Evolutionary conservation across 192 early-diverging fungal species (phyloP), one percentile per base, ranked within the genome.

Genomic region (Backusella liffmaniae): DNA sequence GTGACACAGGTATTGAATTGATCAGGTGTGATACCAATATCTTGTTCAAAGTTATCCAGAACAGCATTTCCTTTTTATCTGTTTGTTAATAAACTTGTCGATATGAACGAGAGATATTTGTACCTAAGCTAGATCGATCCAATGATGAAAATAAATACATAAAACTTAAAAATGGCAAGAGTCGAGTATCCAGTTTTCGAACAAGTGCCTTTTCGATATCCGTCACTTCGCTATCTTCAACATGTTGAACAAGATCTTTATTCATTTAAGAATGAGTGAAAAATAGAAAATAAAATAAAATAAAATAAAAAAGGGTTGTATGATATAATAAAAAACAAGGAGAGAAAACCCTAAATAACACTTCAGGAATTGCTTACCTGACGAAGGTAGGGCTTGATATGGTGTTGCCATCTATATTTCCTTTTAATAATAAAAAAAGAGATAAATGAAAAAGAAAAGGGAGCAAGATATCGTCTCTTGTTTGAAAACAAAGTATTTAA

Each of bases 61-160:
- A 80, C 79, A 59, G 79, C 79, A 65, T 80, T 80, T 35, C 79
- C 79, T 80, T 53, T 49, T n/a, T 18, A n/a, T 49, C 5, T 68
- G 3, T 18, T 10, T 34, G 32, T 18, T 16, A 66, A 32, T 12
- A 66, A 16, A 10, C 5, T 39, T 0, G 16, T 68, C 9, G 10
- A n/a, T 53, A 49, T 16, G 10, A 53, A 21, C n/a, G 4, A 23
- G 10, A 26, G 10, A 59, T 8, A 3, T 59, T 18, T 16, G 10
- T 69, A 80, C 79, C 79, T 68, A 80, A 46, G 62, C 79, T 80
- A 5, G 79, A 80, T 37, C 79, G 59, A 76, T 80, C 79, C 41
- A 80, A 53, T 9, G 79, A 76, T 8, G 74, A 76, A 73, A 80
- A 80, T 30, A 80, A 70, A 44, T 80, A 80, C 79, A 80, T 80